Evolutionary conservation across 2,329 filamentous ascomycete genomes (phyloP), one percentile per base, ranked within the genome.

Genomic region (Arthrobotrys sinensis): DNA sequence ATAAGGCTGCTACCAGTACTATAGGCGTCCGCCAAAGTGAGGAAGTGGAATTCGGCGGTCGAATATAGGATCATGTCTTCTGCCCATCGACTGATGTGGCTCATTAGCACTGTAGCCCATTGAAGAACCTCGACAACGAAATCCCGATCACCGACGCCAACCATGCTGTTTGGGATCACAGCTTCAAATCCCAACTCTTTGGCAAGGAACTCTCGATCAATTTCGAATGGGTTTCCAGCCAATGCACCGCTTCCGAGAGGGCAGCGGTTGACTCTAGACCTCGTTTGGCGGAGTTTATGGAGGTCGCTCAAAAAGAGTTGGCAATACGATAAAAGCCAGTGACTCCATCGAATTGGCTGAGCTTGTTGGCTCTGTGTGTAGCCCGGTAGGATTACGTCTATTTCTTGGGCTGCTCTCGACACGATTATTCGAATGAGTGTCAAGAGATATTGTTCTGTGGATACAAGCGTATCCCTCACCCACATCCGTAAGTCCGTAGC

Each of bases 401-500:
- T 90, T 82, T 96, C 92, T 40, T 86, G 84, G 87, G 93, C 91
- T 1, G 93, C 92, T 32, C 93, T 88, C 55, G 86, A 86, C 40
- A 90, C 88, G 10, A 90, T 89, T 57, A 94, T 91, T 82, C 89
- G 86, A 45, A 97, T 86, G 81, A 96, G 88, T 66, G 89, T 88
- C 53, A 89, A 86, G 4, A 97, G 87, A 81, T 90, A 89, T 43
- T 82, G 84, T 81, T 96, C 93, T 64, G 97, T 89, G 80, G 87
- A 87, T 70, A 88, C 88, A 73, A 97, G 86, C 85, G 92, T 88
- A 80, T 94, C 91, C 50, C 93, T 89, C 80, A 97, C 85, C 93
- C 93, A 97, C 84, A 97, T 86, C 78, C 93, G 91, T 92, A 97
- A 94, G 82, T 97, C 93, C 28, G 91, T 94, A 63, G 91, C 93